Base-by-base conservation (phyloP, 1,284 basidiomycete species). In the Heterobasidion parviporum region DNA sequence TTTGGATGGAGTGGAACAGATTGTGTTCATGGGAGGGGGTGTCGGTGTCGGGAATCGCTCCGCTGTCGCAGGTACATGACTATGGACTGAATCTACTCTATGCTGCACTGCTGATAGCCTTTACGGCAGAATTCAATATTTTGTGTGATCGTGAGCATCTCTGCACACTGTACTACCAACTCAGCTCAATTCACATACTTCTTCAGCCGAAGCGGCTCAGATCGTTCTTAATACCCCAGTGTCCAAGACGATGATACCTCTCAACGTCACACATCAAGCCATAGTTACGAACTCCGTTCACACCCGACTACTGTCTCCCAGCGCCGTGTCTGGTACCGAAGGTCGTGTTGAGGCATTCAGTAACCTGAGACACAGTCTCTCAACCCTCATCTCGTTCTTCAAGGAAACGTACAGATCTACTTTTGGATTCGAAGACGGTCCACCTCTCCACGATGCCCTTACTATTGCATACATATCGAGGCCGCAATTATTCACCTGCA, bases 21-120 rank as follows among this genome's bases (percentile, higher is more conserved):
- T 93, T 56, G 86, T 92, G 4, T 89, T 92, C 64, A 93, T 94
- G 91, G 91, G 92, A n/a, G 91, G 91, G 43, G 87, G 82, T 1
- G 82, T 90, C n/a, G 90, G 90, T 4, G 65, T 89, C 12, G 91
- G 90, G 0, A 93, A 92, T 64, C 73, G 84, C 48, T 84, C 85
- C n/a, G 73, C 89, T 12, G 83, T 81, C 12, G 88, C 87, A 63
- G 82, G 82, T 82, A 56, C 49, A 74, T 65, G 26, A 35, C 16
- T 26, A 8, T 35, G 26, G 15, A 3, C 38, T 16, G 15, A 14
- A 46, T 56, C 50, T 20, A 34, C 50, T 35, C 18, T n/a, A 14
- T 50, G 9, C 54, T 50, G 35, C 41, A 33, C 48, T 56, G 43
- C 33, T 45, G 8, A 55, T 52, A 5, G 18, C 32, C 35, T 43